A percentile compares a stretch with the other conserved stretches of the same genome.
These are phyloP conservation scores for Tylopilus sp. DNA, from an alignment of 768 basidiomycete genomes.

Conservation along the genomic window DNA sequence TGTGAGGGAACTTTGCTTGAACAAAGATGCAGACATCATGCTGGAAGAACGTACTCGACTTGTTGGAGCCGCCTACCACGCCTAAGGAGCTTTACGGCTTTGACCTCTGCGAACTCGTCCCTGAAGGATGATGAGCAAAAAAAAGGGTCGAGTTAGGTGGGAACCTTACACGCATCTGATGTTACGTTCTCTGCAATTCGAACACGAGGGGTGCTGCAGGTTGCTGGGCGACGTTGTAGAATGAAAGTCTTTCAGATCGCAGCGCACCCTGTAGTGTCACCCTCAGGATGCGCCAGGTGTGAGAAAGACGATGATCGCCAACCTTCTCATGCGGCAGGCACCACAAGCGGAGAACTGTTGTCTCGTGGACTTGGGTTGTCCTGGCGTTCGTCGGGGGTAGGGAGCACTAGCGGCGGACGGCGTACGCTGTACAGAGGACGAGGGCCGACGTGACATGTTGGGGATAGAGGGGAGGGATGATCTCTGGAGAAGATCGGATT, in stretches of 20 bases:
- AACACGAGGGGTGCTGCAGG: constrained; percentile 54
- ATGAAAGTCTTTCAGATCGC: constrained; percentile 85
- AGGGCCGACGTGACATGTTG: constrained; percentile 58
- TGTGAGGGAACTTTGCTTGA: constrained; percentile 27
- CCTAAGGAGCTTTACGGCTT: constrained; percentile 81
- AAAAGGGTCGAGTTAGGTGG: background rate
- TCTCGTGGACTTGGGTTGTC: constrained; percentile 71
- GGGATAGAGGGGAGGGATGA: constrained; percentile 6
- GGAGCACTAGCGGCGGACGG: constrained; percentile 28
- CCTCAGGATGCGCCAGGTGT: constrained; percentile 1
- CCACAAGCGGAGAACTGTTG: constrained; percentile 94
- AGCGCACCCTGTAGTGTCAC: constrained; percentile 64
- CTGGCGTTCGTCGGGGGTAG: constrained; percentile 46
- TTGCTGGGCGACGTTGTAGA: constrained; percentile 45
- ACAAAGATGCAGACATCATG: background rate
- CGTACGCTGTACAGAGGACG: constrained; percentile 34
- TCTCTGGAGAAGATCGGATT: constrained; percentile 23
- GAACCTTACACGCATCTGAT: constrained; percentile 87
- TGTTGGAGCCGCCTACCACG: constrained; percentile 79
- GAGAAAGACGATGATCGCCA: constrained; percentile 6
- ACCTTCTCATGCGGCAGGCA: constrained; percentile 89
- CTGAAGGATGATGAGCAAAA: constrained; percentile 38
- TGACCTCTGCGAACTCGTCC: constrained; percentile 89
- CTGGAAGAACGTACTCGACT: constrained; percentile 61
- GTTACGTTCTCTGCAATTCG: constrained; percentile 86